Evolutionary conservation across 1,139 yeast genomes (phyloP).

Genomic region (Yarrowia galli): DNA sequence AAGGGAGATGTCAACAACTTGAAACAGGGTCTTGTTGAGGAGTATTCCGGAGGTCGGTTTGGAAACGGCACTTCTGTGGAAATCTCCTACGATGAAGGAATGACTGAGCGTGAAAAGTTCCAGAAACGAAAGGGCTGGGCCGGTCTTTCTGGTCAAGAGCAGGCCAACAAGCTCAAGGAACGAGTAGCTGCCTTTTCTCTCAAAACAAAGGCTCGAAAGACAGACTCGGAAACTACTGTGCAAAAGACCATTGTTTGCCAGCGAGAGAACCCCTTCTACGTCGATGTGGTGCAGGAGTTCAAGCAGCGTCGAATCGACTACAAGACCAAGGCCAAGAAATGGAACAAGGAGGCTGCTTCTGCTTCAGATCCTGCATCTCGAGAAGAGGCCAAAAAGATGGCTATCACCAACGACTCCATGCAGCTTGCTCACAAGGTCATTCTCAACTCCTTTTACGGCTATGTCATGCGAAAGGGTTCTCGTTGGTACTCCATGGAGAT

Average conservation of each 20-base stretch:
- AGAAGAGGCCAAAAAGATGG: conserved; percentile 93
- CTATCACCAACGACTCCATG: conserved; percentile 89
- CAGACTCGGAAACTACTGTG: conserved; percentile 82
- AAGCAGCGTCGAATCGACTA: conserved; percentile 97
- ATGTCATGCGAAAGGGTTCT: conserved; percentile 98
- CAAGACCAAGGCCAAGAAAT: conserved; percentile 89
- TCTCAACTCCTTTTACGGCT: conserved; percentile 95
- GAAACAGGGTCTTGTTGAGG: conserved; percentile 80
- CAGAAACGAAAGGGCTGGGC: conserved; percentile 53
- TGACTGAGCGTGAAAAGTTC: conserved; percentile 21
- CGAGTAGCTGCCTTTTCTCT: conserved; percentile 85
- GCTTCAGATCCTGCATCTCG: conserved; percentile 62
- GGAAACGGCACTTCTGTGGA: conserved; percentile 13
- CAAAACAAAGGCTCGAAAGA: conserved; percentile 82
- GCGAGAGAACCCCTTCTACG: conserved; percentile 96
- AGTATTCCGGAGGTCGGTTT: conserved; percentile 64
- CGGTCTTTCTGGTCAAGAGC: conserved; percentile 78
- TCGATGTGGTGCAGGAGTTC: conserved; percentile 90
- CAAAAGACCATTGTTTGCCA: conserved; percentile 96
- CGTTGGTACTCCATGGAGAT: conserved; percentile 99
- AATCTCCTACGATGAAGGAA: conserved; percentile 19
- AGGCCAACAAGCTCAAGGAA: conserved; percentile 75
- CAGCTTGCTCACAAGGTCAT: conserved; percentile 98
- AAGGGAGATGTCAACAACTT: conserved; percentile 92
- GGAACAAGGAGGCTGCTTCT: conserved; percentile 82